Percentiles rank a stretch among this genome's conserved stretches.
Evolutionary conservation across 768 basidiomycete species (phyloP).

Genomic region (Porpolomopsis calyptriformis): DNA sequence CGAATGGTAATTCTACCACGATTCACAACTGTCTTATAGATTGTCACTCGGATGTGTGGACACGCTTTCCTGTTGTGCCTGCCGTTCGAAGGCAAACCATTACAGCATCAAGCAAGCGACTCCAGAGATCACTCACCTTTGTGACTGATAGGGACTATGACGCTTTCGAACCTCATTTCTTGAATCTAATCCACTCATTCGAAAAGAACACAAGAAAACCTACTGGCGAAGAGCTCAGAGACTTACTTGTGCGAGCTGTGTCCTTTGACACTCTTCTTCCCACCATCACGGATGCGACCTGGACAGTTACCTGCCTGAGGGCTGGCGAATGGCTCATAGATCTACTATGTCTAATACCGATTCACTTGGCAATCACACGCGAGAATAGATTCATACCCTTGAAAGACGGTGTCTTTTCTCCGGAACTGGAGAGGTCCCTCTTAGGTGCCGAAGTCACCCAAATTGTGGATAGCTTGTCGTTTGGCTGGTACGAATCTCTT

Average conservation of each 20-base stretch:
- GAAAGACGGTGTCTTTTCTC: conserved; percentile 33
- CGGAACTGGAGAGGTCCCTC: conserved; percentile 34
- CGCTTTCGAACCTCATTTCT: conserved; percentile 33
- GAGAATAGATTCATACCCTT: conserved; percentile 54
- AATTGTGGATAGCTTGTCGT: conserved; percentile 45
- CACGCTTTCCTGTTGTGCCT: conserved; percentile 46
- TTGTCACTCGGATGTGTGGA: conserved; percentile 49
- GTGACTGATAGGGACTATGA: conserved; percentile 28
- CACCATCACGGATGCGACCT: conserved; percentile 10
- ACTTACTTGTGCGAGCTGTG: conserved; percentile 24
- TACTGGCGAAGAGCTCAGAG: conserved; percentile 32
- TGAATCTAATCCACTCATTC: conserved; percentile 34
- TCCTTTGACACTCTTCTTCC: conserved; percentile 20
- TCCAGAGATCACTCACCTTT: conserved; percentile 30
- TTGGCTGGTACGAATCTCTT: conserved; percentile 58
- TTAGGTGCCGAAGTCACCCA: conserved; percentile 48
- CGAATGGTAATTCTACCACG: conserved; percentile 18
- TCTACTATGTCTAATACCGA: conserved; percentile 51
- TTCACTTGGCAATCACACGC: conserved; percentile 48
- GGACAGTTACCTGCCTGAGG: conserved; percentile 28
- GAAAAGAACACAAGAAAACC: conserved; percentile 45
- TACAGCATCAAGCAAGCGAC: conserved; percentile 23
- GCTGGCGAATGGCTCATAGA: conserved; percentile 56
- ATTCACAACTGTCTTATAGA: conserved; percentile 43
- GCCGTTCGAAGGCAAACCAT: conserved; percentile 39